Base-by-base conservation (phyloP, 2,329 filamentous ascomycete species). In the Parafenestella ontariensis region DNA sequence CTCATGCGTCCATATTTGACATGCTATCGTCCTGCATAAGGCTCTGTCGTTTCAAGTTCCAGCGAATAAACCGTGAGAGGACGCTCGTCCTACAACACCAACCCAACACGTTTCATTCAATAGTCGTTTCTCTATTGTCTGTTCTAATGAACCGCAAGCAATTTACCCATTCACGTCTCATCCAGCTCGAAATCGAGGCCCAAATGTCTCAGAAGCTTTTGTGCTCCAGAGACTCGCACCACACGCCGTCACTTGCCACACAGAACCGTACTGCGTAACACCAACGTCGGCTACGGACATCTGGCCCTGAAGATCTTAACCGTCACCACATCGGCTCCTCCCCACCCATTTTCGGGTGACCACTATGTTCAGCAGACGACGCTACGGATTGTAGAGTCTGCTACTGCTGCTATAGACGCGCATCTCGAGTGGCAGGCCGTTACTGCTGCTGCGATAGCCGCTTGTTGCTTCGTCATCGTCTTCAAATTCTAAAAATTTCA, bases 231-330 rank as follows among this genome's bases (percentile, higher is more conserved):
- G 13, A 42, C 20, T n/a, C 4, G n/a, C 41, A 43, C 47, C 4
- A 34, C 41, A 23, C 34, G n/a, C 37, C 37, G 17, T 29, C 24
- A 45, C 28, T 40, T 34, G 47, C 44, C 55, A 54, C 44, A 43
- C 52, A 28, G 34, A 33, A 41, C 34, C 28, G 51, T 45, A 48
- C 43, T 13, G 37, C 54, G 54, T 54, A 28, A 39, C 41, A 54
- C 47, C 18, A 41, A 49, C n/a, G 3, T 36, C 31, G 31, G 33
- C 40, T 42, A 36, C 33, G 31, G 45, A 36, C 18, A 29, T 47
- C 13, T 17, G 29, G 37, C 28, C 44, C 48, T 52, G 41, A 39
- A 46, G 21, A 52, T 49, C 48, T 29, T n/a, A 42, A 31, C 37
- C 18, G 43, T 36, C 37, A 53, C 41, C 20, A 39, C 46, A 26